A percentile compares a stretch with the other conserved stretches of the same genome.
Evolutionary conservation across 2,329 filamentous ascomycete species (phyloP).

Genomic region (Alternaria metachromatica): DNA sequence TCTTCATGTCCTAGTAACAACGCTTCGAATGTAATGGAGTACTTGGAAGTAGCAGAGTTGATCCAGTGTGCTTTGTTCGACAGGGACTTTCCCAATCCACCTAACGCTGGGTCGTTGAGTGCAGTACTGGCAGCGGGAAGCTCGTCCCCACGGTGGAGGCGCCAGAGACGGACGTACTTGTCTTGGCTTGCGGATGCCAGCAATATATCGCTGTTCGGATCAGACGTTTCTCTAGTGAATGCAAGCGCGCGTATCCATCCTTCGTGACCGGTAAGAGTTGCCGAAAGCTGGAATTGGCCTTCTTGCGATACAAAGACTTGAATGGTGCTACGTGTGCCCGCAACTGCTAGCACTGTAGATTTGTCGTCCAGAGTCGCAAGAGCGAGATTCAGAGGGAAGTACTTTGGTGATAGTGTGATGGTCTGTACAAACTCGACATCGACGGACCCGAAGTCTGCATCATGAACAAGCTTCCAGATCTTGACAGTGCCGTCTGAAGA

Average conservation of each 20-base stretch:
- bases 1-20: conserved; percentile 94
- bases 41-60: conserved; percentile 64
- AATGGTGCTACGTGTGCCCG: conserved; percentile 81
- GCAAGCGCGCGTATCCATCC: conserved; percentile 90
- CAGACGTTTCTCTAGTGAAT: conserved; percentile 70
- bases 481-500: conserved; percentile 68
- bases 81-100: conserved; percentile 72
- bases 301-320: conserved; percentile 74
- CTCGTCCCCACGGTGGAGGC: conserved; percentile 74
- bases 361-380: conserved; percentile 66
- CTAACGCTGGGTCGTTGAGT: conserved; percentile 63
- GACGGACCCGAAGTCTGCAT: conserved; percentile 34
- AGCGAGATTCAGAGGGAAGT: conserved; percentile 81
- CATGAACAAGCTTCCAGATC: conserved; percentile 68
- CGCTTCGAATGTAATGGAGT: conserved; percentile 90
- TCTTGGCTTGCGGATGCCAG: conserved; percentile 96
- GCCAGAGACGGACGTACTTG: conserved; percentile 95
- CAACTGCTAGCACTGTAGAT: conserved; percentile 76
- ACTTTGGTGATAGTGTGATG: conserved; percentile 75
- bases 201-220: conserved; percentile 69
- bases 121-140: conserved; percentile 64
- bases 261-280: conserved; percentile 86
- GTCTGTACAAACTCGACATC: conserved; percentile 52
- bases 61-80: conserved; percentile 90
- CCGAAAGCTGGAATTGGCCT: conserved; percentile 70